Evolutionary conservation across 2,329 filamentous ascomycete genomes (phyloP).

Genomic region (Macrophomina pseudophaseolina): DNA sequence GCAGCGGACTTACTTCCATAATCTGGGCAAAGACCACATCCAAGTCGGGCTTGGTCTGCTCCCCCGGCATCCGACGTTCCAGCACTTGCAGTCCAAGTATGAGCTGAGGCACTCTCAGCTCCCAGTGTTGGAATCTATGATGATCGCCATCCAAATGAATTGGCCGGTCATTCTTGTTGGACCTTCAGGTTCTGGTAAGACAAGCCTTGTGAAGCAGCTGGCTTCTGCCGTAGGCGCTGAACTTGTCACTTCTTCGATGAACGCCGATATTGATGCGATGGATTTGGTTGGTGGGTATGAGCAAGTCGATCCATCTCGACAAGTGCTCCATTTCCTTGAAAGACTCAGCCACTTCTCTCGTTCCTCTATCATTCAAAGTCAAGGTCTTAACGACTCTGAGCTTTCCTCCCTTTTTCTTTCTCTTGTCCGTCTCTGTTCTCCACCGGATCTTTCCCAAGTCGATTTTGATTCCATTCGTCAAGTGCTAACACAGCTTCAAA

Average conservation of each 20-base stretch:
- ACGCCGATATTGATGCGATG: constrained; percentile 95
- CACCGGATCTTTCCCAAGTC: background rate
- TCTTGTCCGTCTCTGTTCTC: constrained; percentile 17
- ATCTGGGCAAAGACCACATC: constrained; percentile 66
- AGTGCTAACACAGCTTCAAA: constrained; percentile 10
- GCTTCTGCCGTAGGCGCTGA: constrained; percentile 78
- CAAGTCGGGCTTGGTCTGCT: constrained; percentile 83
- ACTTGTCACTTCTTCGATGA: constrained; percentile 84
- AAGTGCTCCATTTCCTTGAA: constrained; percentile 66
- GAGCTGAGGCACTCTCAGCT: constrained; percentile 59
- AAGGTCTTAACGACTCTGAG: background rate
- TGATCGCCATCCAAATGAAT: constrained; percentile 83
- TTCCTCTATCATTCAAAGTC: constrained; percentile 44
- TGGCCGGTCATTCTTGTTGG: constrained; percentile 91
- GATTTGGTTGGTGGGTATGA: constrained; percentile 97
- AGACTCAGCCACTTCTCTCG: constrained; percentile 61
- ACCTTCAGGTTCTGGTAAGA: constrained; percentile 85
- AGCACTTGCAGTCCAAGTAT: constrained; percentile 24
- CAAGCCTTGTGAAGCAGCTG: constrained; percentile 75
- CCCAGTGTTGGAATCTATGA: constrained; percentile 79
- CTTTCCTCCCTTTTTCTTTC: constrained; percentile 15
- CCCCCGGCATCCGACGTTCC: constrained; percentile 56
- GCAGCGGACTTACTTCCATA: constrained; percentile 69
- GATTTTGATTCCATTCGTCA: constrained; percentile 4
- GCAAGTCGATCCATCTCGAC: constrained; percentile 81